phyloP scores from a whole-genome alignment of 1,139 yeast genomes.

The Hansenula anomala region DNA sequence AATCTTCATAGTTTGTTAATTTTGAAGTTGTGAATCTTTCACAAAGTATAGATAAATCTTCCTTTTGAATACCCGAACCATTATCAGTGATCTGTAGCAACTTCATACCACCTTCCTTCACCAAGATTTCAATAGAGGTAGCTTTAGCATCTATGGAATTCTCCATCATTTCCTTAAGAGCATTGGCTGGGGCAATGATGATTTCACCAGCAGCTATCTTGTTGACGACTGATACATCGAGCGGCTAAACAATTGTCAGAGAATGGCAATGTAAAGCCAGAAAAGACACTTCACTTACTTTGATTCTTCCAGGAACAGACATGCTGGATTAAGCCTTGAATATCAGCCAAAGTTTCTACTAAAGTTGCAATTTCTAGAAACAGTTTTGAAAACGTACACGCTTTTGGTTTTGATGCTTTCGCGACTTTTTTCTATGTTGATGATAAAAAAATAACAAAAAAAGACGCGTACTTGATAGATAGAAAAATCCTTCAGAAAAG shows the following conservation, averaged over 20 bases:
- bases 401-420: too few relatives aligned
- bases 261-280: neutral
- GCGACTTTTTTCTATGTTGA: too few relatives aligned
- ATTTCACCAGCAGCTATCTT: constrained; percentile 97
- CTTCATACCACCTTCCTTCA: constrained; percentile 62
- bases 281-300: too few relatives aligned
- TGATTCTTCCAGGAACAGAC: constrained; percentile 2
- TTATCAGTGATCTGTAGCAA: constrained; percentile 66
- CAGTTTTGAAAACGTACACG: too few relatives aligned
- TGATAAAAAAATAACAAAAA: too few relatives aligned
- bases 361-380: too few relatives aligned
- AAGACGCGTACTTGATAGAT: too few relatives aligned
- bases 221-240: constrained; percentile 71
- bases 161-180: constrained; percentile 71
- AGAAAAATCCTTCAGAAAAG: too few relatives aligned
- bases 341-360: too few relatives aligned
- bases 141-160: constrained; percentile 78
- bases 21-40: constrained; percentile 74
- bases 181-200: constrained; percentile 89
- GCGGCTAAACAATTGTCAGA: constrained; percentile 14
- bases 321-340: too few relatives aligned
- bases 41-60: constrained; percentile 57
- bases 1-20: constrained; percentile 44
- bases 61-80: constrained; percentile 66
- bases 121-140: constrained; percentile 51